Percentiles rank a stretch among this genome's conserved stretches.
Evolutionary conservation across 805 yeast species (phyloP).

Genomic region (Myxozyma geophila): DNA sequence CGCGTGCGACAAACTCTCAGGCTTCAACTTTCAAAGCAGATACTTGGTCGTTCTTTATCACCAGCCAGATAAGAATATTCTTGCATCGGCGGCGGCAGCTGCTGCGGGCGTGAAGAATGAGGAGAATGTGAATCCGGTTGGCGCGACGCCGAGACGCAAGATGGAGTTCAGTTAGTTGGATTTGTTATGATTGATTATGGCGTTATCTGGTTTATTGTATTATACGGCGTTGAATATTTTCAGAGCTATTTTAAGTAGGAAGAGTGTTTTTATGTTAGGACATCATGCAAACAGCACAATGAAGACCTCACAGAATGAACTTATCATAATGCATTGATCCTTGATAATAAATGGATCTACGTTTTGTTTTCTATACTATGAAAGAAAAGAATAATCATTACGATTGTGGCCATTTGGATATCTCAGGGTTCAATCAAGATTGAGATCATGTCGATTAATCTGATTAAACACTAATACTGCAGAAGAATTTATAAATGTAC

Average conservation of each 20-base stretch:
- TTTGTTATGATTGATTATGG: neutral
- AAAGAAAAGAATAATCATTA: neutral
- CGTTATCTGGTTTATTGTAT: constrained; percentile 2
- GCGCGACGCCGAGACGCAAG: constrained; percentile 18
- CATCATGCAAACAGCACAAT: too few species aligned
- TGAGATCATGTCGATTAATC: too few species aligned
- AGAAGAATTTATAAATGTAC: too few species aligned
- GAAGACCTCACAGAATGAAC: too few species aligned
- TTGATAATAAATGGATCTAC: neutral
- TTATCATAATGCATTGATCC: too few species aligned
- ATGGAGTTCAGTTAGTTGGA: neutral
- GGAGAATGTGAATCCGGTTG: neutral
- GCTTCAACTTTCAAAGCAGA: constrained; percentile 62
- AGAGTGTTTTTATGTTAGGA: too few species aligned
- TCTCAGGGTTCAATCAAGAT: too few species aligned
- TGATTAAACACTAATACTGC: too few species aligned
- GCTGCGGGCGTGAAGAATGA: neutral
- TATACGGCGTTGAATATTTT: neutral
- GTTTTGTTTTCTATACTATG: neutral
- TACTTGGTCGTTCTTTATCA: constrained; percentile 59
- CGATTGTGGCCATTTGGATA: too few species aligned
- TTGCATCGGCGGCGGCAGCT: neutral
- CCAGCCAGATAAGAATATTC: constrained; percentile 47
- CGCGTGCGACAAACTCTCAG: constrained; percentile 62
- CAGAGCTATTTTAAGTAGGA: too few species aligned